Evolutionary conservation across 108 stramenopile species (phyloP).

Genomic region (Mediolabrus comicus): DNA sequence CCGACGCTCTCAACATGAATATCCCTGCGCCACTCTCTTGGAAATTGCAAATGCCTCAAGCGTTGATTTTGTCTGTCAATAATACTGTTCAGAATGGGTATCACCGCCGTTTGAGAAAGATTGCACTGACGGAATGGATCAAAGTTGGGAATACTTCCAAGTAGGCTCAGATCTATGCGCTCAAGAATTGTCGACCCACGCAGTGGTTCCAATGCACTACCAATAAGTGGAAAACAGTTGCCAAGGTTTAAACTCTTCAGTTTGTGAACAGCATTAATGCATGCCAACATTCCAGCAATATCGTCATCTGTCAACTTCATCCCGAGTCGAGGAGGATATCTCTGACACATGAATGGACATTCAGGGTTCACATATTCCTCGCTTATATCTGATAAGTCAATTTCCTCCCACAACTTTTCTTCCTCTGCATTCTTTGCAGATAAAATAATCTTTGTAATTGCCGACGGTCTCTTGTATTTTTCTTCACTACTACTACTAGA

Average conservation of each 20-base stretch:
- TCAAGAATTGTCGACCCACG: conserved; percentile 1
- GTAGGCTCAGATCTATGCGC: background rate
- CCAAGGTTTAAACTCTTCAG: conserved; percentile 3
- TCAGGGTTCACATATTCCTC: no score
- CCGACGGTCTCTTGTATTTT: background rate
- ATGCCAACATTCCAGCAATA: background rate
- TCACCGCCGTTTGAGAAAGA: background rate
- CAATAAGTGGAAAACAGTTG: background rate
- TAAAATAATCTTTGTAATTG: background rate
- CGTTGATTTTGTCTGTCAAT: background rate
- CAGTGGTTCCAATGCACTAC: conserved; percentile 5
- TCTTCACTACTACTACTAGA: background rate
- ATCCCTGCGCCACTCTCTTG: background rate
- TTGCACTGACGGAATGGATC: background rate
- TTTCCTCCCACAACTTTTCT: background rate
- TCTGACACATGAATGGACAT: no score
- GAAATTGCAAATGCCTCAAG: conserved; percentile 1
- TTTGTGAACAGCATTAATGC: background rate
- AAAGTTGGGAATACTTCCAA: background rate
- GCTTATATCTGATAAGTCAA: background rate
- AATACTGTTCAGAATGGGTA: conserved; percentile 3
- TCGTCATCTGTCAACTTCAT: conserved; percentile 9
- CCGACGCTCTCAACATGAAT: no score
- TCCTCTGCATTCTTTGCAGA: background rate
- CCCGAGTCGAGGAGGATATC: background rate